Conservation (phyloP, 2,329 filamentous ascomycete species). For the Botryotinia calthae region DNA sequence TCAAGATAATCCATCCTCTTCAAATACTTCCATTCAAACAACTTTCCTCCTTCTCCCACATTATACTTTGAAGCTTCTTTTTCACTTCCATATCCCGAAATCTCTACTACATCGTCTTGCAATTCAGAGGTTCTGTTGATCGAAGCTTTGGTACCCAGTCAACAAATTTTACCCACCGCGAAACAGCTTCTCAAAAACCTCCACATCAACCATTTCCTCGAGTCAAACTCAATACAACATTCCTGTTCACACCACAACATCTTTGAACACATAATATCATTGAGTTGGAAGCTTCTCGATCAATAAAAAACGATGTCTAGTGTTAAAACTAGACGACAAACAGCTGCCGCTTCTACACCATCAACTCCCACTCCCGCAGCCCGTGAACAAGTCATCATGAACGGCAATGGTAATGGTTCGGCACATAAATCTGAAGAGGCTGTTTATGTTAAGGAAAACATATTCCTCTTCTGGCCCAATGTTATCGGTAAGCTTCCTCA, state of each 20-base stretch:
- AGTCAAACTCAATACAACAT: not conserved
- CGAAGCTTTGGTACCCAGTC: not conserved
- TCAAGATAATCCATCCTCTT: not conserved
- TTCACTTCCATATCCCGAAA: not conserved
- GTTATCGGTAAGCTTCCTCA: conserved; percentile 72
- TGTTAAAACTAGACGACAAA: conserved; percentile 37
- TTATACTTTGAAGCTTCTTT: not conserved
- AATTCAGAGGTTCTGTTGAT: not conserved
- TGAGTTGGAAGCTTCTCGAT: conserved; percentile 18
- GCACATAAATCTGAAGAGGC: conserved; percentile 40
- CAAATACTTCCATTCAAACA: no score
- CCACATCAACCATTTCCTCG: conserved; percentile 6
- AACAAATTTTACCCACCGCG: not conserved
- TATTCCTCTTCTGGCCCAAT: conserved; percentile 80
- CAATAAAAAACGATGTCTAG: conserved; percentile 33
- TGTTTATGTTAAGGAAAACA: conserved; percentile 60
- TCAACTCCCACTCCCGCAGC: conserved; percentile 34
- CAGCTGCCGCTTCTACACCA: conserved; percentile 34
- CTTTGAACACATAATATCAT: not conserved
- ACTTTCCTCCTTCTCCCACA: not conserved
- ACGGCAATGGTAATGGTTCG: conserved; percentile 51
- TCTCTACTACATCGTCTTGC: not conserved
- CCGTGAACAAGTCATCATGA: conserved; percentile 38
- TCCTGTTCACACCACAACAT: not conserved
- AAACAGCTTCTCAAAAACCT: conserved; percentile 11